phyloP scores from a whole-genome alignment of 2,329 filamentous ascomycete species.

The Ophiosphaerella korrae region DNA sequence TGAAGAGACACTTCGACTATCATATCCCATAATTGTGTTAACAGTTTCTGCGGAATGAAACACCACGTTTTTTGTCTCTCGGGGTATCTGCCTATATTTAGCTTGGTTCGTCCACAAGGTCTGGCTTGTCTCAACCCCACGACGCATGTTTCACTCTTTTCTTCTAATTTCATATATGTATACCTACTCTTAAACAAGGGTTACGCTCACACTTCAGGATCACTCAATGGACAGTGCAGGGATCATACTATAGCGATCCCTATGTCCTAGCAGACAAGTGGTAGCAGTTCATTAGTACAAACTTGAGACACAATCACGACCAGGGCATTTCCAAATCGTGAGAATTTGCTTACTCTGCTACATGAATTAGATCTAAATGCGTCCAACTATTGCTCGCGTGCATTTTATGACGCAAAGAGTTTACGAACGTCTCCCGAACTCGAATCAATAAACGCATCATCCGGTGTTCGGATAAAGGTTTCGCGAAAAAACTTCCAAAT shows the following conservation, averaged over 20 bases:
- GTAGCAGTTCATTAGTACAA: constrained; percentile 21
- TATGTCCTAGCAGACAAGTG: constrained; percentile 30
- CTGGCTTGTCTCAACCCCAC: too few species aligned
- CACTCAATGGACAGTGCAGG: not conserved
- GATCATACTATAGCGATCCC: constrained; percentile 13
- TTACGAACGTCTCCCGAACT: constrained; percentile 28
- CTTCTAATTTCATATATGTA: not conserved
- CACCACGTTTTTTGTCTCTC: too few species aligned
- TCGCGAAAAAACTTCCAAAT: constrained; percentile 3
- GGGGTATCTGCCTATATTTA: too few species aligned
- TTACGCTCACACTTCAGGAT: not conserved
- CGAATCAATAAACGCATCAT: constrained; percentile 22
- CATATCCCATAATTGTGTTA: too few species aligned
- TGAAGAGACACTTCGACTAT: too few species aligned
- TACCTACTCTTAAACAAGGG: not conserved
- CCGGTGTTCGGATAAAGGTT: constrained; percentile 12
- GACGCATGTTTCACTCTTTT: too few species aligned
- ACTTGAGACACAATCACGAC: constrained; percentile 13
- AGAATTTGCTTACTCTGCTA: constrained; percentile 29
- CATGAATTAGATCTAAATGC: constrained; percentile 18
- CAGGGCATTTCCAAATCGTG: constrained; percentile 22
- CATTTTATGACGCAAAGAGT: constrained; percentile 30
- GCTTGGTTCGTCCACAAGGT: too few species aligned
- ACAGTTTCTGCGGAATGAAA: too few species aligned
- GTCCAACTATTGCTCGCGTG: constrained; percentile 22